Conservation (phyloP, 495 filamentous ascomycete genomes). For the Neurospora sp. region DNA sequence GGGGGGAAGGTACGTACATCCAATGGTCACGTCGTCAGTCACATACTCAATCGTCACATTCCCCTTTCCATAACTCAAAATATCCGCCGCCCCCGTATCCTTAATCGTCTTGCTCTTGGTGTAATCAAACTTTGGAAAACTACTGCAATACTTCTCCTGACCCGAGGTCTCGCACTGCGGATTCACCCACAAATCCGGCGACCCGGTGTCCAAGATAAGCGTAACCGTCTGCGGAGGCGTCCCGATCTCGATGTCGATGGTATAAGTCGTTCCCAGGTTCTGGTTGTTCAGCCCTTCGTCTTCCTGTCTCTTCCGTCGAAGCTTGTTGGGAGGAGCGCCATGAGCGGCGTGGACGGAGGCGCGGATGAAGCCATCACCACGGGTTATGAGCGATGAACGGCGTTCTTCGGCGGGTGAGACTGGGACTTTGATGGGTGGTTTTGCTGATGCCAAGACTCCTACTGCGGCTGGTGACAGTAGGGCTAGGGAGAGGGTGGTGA, state of each 20-base stretch:
- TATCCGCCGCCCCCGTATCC: conserved; percentile 11
- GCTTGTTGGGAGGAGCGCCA: background rate
- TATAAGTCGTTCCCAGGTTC: conserved; percentile 4
- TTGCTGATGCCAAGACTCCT: background rate
- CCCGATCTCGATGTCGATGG: conserved; percentile 12
- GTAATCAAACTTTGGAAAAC: conserved; percentile 25
- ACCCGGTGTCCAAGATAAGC: conserved; percentile 36
- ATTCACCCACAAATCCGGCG: conserved; percentile 38
- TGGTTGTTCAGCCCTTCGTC: background rate
- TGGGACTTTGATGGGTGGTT: background rate
- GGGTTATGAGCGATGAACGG: background rate
- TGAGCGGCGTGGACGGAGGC: conserved; percentile 3
- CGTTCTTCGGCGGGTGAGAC: background rate
- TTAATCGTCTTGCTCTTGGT: conserved; percentile 21
- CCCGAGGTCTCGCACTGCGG: conserved; percentile 24
- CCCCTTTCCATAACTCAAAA: conserved; percentile 30
- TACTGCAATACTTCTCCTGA: conserved; percentile 14
- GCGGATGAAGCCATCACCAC: conserved; percentile 9
- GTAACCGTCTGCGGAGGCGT: conserved; percentile 22
- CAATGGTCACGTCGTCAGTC: conserved; percentile 29
- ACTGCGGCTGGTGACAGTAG: background rate
- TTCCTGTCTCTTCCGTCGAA: background rate
- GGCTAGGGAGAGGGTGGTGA: background rate
- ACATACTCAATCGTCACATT: conserved; percentile 30
- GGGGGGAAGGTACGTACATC: conserved; percentile 17